Conservation (phyloP, 257 asterid species). For the Capsicum chinense region DNA sequence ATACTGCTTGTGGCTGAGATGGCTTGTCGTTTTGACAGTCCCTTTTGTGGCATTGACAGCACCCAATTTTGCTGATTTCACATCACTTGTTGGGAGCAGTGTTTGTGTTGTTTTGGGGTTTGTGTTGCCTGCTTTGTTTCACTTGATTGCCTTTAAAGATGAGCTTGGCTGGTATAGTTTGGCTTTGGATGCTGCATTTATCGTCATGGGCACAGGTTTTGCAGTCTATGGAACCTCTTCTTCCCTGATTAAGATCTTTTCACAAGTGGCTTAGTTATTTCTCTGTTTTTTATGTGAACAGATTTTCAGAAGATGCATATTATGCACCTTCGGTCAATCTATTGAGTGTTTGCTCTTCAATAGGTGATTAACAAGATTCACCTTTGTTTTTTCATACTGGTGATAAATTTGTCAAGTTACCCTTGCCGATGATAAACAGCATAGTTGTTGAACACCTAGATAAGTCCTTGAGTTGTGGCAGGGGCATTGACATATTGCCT, state of each 20-base stretch:
- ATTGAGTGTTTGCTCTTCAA: not conserved
- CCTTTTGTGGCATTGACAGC: conserved; percentile 27
- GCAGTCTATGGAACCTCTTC: conserved; percentile 39
- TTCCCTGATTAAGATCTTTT: conserved; percentile 39
- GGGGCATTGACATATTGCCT: too few relatives aligned
- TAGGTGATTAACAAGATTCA: not conserved
- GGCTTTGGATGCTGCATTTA: conserved; percentile 34
- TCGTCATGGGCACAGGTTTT: conserved; percentile 35
- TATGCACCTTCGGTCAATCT: not conserved
- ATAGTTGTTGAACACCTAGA: not conserved
- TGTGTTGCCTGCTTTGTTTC: conserved; percentile 78
- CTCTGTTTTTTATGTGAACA: not conserved
- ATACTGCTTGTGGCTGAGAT: conserved; percentile 33
- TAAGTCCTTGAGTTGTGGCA: not conserved
- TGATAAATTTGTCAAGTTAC: not conserved
- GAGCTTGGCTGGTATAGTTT: conserved; percentile 47
- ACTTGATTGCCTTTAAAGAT: conserved; percentile 61
- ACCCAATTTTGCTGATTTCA: conserved; percentile 82
- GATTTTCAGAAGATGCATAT: not conserved
- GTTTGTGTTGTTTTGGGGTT: conserved; percentile 75
- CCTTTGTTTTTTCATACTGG: not conserved
- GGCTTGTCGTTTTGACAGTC: conserved; percentile 33
- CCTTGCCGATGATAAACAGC: not conserved
- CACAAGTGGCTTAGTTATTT: not conserved
- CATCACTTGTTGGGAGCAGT: conserved; percentile 82